phyloP scores from a whole-genome alignment of 2,329 filamentous ascomycete genomes.

The Rosellinia necatrix region DNA sequence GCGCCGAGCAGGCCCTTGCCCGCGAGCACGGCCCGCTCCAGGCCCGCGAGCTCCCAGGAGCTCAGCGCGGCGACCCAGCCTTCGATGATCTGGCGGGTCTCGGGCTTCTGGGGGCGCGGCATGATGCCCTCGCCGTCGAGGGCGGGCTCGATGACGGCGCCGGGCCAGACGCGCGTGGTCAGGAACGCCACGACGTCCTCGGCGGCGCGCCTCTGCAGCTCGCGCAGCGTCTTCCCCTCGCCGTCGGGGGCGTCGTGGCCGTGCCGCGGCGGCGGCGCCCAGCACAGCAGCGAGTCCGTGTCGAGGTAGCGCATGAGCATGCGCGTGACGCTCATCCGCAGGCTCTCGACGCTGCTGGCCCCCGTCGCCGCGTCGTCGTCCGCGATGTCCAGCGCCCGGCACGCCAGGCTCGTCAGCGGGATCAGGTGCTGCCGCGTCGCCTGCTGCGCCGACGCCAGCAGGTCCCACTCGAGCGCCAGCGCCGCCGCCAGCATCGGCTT shows the following conservation, averaged over 20 bases:
- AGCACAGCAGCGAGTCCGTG: constrained; percentile 92
- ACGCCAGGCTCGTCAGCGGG: constrained; percentile 83
- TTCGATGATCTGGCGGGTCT: constrained; percentile 76
- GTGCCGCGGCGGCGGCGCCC: constrained; percentile 64
- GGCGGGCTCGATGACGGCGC: constrained; percentile 76
- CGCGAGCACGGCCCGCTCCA: constrained; percentile 83
- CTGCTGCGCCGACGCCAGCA: constrained; percentile 79
- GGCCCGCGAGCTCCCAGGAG: constrained; percentile 80
- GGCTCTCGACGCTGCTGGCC: too few relatives aligned
- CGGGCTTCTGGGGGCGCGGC: constrained; percentile 72
- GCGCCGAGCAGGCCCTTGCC: constrained; percentile 85
- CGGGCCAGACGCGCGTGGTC: constrained; percentile 78
- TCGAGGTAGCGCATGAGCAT: constrained; percentile 84
- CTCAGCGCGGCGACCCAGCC: constrained; percentile 76
- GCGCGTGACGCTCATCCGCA: constrained; percentile 67
- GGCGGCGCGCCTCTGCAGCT: constrained; percentile 72
- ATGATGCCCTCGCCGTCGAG: constrained; percentile 79
- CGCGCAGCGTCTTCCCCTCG: constrained; percentile 64
- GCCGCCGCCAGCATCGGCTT: constrained; percentile 84
- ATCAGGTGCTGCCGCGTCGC: constrained; percentile 86
- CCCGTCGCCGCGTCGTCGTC: constrained; percentile 61
- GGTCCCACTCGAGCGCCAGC: constrained; percentile 92
- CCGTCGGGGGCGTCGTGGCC: constrained; percentile 48
- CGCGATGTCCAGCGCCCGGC: constrained; percentile 81
- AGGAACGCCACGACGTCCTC: constrained; percentile 74